A percentile compares a stretch with the other conserved stretches of the same genome.
Conservation (phyloP, 139 green algal genomes). For the Axilococcus clingmanii region DNA sequence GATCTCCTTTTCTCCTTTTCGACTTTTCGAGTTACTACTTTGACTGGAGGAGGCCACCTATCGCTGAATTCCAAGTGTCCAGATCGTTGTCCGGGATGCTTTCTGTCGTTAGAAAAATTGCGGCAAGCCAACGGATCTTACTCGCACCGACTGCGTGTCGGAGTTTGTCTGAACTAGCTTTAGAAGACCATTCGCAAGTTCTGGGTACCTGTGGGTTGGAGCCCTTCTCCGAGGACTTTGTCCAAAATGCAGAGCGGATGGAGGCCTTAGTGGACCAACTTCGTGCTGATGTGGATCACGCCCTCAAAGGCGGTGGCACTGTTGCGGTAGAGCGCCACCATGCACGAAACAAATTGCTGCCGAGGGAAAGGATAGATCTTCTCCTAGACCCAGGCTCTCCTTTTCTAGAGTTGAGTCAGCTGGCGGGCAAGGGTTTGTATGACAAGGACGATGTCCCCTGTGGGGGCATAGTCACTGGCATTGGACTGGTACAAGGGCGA, state of each 20-base stretch:
- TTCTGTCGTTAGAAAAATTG: too few species aligned
- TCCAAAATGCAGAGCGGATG: slow-evolving; percentile 15
- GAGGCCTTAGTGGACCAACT: slow-evolving; percentile 8
- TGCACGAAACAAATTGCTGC: slow-evolving; percentile 45
- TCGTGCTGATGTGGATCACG: slow-evolving; percentile 7
- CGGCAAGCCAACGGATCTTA: too few species aligned
- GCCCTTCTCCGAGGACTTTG: slow-evolving; percentile 16
- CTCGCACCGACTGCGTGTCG: too few species aligned
- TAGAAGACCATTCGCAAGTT: slow-evolving; percentile 4
- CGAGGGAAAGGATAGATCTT: slow-evolving; percentile 53
- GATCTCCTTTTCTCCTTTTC: too few species aligned
- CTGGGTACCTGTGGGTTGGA: slow-evolving; percentile 26
- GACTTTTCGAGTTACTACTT: too few species aligned
- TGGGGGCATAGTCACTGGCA: slow-evolving; percentile 82
- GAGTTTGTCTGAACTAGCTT: too few species aligned
- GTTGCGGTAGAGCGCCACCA: slow-evolving; percentile 51
- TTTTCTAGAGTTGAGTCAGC: slow-evolving; percentile 76
- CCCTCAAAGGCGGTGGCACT: slow-evolving; percentile 14
- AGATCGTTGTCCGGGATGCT: too few species aligned
- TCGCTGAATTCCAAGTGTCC: too few species aligned
- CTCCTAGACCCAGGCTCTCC: slow-evolving; percentile 70
- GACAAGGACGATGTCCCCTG: slow-evolving; percentile 68
- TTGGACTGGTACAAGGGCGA: slow-evolving; percentile 67
- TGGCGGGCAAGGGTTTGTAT: slow-evolving; percentile 74
- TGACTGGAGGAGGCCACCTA: too few species aligned